Evolutionary conservation across 805 yeast species (phyloP), one percentile per base, ranked within the genome.

Genomic region (Millerago galiae): DNA sequence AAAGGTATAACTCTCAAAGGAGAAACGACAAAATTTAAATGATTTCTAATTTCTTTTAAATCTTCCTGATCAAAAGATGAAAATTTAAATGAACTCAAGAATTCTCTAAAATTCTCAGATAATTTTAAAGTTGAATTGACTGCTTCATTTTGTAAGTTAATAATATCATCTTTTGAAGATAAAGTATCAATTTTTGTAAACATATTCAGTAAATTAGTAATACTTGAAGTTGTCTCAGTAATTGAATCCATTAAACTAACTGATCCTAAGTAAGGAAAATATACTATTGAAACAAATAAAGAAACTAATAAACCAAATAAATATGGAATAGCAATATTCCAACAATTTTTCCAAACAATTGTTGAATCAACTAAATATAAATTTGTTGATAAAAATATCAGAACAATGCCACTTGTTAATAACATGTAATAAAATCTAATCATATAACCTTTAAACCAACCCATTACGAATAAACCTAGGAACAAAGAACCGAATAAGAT

Each of bases 311-410:
- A 42, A 2, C 78, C 79, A 49, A 71, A 68, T 0, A 67, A 44
- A 44, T 68, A 71, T 0, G 78, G 74, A 8, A 73, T 60, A 5
- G 67, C 67, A 46, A 71, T 64, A 39, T 71, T 63, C 70, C 72
- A 63, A 38, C 53, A 55, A 42, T 57, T 40, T 21, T 49, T 48
- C 71, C 72, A 67, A n/a, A 59, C 37, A 5, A 52, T 45, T 2
- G 12, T 21, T 9, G 60, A 57, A 8, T 64, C 53, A 35, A 62
- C 50, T 14, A 56, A 63, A 4, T 46, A 33, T 12, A 51, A 16
- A 43, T 52, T 40, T 30, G 59, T 40, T 3, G 52, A 48, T 35
- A 65, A 41, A 45, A 62, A 70, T 2, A 71, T 62, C 18, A 69
- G 45, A 1, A 65, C 63, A 5, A 67, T 47, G 3, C 68, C 66